Percentiles rank a stretch among this genome's conserved stretches.
Conservation (phyloP, 2,329 filamentous ascomycete species). For the Monilinia polystroma region DNA sequence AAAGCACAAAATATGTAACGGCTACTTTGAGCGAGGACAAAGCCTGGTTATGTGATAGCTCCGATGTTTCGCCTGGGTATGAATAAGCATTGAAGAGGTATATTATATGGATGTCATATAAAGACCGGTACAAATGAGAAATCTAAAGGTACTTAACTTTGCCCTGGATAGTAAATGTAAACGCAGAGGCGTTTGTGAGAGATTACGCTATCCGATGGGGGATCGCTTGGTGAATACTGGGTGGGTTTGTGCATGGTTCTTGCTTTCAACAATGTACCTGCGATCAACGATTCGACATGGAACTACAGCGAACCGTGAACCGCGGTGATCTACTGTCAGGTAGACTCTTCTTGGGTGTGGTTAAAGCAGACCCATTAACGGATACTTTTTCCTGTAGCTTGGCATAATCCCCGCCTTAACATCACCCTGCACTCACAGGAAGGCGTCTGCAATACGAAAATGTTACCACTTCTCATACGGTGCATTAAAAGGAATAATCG, state of each 20-base stretch:
- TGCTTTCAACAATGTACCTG: slow-evolving; percentile 10
- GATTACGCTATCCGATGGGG: slow-evolving; percentile 22
- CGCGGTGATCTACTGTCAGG: slow-evolving; percentile 19
- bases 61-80: slow-evolving; percentile 1
- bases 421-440: slow-evolving; percentile 22
- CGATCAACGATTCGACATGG: slow-evolving; percentile 14
- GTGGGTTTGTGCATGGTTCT: slow-evolving; percentile 23
- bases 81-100: not conserved
- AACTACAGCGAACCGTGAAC: slow-evolving; percentile 7
- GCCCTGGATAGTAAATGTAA: slow-evolving; percentile 13
- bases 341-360: slow-evolving; percentile 13
- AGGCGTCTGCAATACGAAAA: slow-evolving; percentile 24
- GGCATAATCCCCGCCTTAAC: slow-evolving; percentile 16
- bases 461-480: not conserved
- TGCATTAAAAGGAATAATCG: slow-evolving; percentile 16
- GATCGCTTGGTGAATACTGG: slow-evolving; percentile 1
- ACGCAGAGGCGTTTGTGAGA: slow-evolving; percentile 22
- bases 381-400: slow-evolving; percentile 21
- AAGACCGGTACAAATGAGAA: not conserved
- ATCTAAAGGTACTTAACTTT: slow-evolving; percentile 10
- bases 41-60: slow-evolving; percentile 2
- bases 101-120: slow-evolving; percentile 13
- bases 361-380: slow-evolving; percentile 19
- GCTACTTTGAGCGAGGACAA: not conserved
- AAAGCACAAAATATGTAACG: not conserved